Percentiles rank a stretch among this genome's conserved stretches.
Evolutionary conservation across 768 basidiomycete species (phyloP).

Genomic region (Gautieria morchelliformis): DNA sequence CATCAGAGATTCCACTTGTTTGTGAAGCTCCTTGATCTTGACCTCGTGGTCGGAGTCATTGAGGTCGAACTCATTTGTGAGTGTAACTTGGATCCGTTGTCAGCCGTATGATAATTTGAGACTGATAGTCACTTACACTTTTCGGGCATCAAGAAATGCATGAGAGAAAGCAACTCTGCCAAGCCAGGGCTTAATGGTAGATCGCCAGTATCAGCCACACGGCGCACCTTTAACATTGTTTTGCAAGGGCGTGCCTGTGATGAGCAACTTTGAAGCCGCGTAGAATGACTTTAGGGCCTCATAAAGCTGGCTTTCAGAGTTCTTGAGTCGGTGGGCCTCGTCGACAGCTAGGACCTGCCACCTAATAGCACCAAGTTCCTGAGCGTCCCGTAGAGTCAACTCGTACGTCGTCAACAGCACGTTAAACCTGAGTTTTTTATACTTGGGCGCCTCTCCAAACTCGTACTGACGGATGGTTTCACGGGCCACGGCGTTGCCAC

Average conservation of each 20-base stretch:
- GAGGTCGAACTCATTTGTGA: constrained; percentile 93
- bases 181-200: constrained; percentile 10
- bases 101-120: constrained; percentile 5
- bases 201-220: background rate
- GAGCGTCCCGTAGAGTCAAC: constrained; percentile 80
- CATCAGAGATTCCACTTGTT: constrained; percentile 91
- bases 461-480: constrained; percentile 89
- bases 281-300: constrained; percentile 86
- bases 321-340: constrained; percentile 98
- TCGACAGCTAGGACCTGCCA: constrained; percentile 97
- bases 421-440: constrained; percentile 80
- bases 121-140: constrained; percentile 52
- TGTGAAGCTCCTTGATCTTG: constrained; percentile 94
- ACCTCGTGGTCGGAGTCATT: constrained; percentile 85
- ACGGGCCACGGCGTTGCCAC: constrained; percentile 78
- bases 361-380: constrained; percentile 85
- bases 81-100: constrained; percentile 49
- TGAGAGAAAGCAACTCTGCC: constrained; percentile 84
- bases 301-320: constrained; percentile 94
- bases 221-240: constrained; percentile 93
- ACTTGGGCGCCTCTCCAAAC: constrained; percentile 77
- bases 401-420: constrained; percentile 97
- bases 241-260: constrained; percentile 96
- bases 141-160: constrained; percentile 99
- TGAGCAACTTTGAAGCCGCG: constrained; percentile 86